Percentiles rank a stretch among this genome's conserved stretches.
These are phyloP conservation scores for Hymenoscyphus infarciens DNA, from an alignment of 2,329 filamentous ascomycete species.

Conservation along the genomic window DNA sequence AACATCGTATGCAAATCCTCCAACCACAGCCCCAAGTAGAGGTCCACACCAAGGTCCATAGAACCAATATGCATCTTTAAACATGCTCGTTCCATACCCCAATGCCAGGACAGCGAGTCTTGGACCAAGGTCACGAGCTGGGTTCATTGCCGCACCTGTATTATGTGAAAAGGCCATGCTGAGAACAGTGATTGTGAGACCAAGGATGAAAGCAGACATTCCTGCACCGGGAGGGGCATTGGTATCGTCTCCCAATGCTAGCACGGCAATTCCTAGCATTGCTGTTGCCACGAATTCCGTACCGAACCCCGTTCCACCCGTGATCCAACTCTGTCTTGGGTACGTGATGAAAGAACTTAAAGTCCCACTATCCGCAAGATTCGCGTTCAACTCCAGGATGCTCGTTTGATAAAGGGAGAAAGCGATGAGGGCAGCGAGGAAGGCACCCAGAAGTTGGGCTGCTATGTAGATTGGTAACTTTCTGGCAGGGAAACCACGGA, in stretches of 20 bases:
- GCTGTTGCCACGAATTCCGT: conserved; percentile 45
- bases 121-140: conserved; percentile 48
- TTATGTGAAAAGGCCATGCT: conserved; percentile 44
- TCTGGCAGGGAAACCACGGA: conserved; percentile 49
- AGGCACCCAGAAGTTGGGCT: conserved; percentile 51
- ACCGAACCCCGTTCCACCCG: conserved; percentile 41
- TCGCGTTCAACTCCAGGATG: conserved; percentile 30
- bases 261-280: conserved; percentile 40
- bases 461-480: conserved; percentile 48
- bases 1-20: conserved; percentile 48
- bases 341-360: conserved; percentile 44
- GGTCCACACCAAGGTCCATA: conserved; percentile 43
- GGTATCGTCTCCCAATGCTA: conserved; percentile 45
- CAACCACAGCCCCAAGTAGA: conserved; percentile 39
- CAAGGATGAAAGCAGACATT: conserved; percentile 49
- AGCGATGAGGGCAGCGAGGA: conserved; percentile 46
- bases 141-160: conserved; percentile 47
- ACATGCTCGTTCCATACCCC: conserved; percentile 42
- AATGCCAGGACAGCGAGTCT: conserved; percentile 43
- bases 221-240: conserved; percentile 47
- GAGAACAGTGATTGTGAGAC: conserved; percentile 39
- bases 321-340: conserved; percentile 40
- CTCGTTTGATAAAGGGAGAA: conserved; percentile 42
- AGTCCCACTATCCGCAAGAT: conserved; percentile 32
- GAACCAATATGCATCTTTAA: conserved; percentile 41